Evolutionary conservation across 2,329 filamentous ascomycete genomes (phyloP), one percentile per base, ranked within the genome.

Genomic region (Ascosphaera acerosa): DNA sequence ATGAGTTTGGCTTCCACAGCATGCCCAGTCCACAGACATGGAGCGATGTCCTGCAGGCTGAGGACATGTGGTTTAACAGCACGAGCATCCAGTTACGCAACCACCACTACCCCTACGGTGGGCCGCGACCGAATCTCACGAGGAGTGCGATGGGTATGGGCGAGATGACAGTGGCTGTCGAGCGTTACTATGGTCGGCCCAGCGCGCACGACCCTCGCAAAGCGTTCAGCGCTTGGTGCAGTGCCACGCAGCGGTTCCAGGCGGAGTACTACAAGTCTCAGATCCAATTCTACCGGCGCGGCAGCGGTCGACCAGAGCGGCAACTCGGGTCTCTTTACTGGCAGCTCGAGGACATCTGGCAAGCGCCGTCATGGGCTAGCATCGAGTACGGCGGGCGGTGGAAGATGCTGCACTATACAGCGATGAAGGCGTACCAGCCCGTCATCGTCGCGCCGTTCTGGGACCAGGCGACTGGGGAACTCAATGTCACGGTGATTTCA

Each of bases 321-420:
- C 64, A 70, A 38, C 53, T 71, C 2, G 67, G 66, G 0, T 58
- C 55, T 7, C 42, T 73, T 4, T 71, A 70, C 43, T 73, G 67
- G 68, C 67, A 72, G 41, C 51, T 73, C 1, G 65, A 72, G 38
- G 67, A 72, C 40, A 61, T 68, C 35, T 70, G 65, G 65, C 64
- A 67, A 38, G 66, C 64, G 1, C 66, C 67, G 0, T 68, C 64
- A 0, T 72, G 67, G 66, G 63, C 66, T 0, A 61, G 64, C 0
- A 62, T 71, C 19, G 67, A 72, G 42, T 69, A 69, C 36, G 61
- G 63, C 31, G 66, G 66, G 1, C 51, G 67, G 1, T 70, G 66
- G 65, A 71, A 72, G 42, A 55, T 68, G 0, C 45, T 71, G 12
- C 66, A 70, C 35, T 65, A 70, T 34, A 50, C 57, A 2, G 58